Evolutionary conservation across 2,329 filamentous ascomycete genomes (phyloP), one percentile per base, ranked within the genome.

Genomic region (Nannizziopsis barbatae): DNA sequence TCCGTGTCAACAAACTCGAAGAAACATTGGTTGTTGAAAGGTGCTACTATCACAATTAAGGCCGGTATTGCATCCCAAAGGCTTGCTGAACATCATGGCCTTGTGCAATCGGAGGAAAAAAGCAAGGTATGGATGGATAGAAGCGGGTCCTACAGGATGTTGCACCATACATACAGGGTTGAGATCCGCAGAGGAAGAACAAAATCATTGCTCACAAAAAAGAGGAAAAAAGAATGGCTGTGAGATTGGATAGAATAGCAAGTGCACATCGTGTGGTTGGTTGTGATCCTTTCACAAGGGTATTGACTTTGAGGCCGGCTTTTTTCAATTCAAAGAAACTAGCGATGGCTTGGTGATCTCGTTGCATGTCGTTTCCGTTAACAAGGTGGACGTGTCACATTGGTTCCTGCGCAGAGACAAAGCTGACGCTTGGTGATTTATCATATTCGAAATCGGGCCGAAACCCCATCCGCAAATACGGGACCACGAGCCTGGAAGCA

Each of bases 11-110:
- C 22, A 27, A 27, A 27, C 22, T 27, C 22, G 22, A 27, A 27
- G 22, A 27, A 7, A 27, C 22, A 27, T 27, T 27, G 17, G 37
- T 6, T 40, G 17, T 11, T 2, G 12, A 15, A 40, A 40, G n/a
- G 22, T 35, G 39, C 35, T 32, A 30, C 15, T 17, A 14, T 47
- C 38, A 8, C n/a, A 37, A 47, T 47, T 36, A 42, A 47, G 45
- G 37, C 45, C 12, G 38, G 20, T 17, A 11, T 35, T 47, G 45
- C 37, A 36, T 47, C 36, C 31, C 44, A 35, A 14, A 40, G 27
- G 22, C 22, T 27, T 27, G 22, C 22, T 27, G 22, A 27, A 7
- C 22, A 27, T 27, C 22, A 27, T 27, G 22, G 22, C 22, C 22
- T 27, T 10, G 33, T 18, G 44, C n/a, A 39, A 12, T n/a, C 12